Conservation (phyloP, 805 yeast species). For the Candida maris region DNA sequence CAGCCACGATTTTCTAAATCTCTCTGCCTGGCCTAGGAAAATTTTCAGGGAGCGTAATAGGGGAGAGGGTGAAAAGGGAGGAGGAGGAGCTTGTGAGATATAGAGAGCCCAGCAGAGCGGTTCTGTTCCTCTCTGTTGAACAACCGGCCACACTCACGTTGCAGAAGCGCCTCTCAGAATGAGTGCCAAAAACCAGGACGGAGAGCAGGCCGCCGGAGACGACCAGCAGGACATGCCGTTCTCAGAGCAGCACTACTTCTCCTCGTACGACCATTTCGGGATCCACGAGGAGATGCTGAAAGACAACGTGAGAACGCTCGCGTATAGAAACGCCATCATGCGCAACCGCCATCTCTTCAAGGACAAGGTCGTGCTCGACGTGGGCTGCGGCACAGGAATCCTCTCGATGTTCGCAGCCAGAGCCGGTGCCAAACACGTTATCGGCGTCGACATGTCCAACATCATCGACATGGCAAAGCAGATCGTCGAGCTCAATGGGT, state of each 20-base stretch:
- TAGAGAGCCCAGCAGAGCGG: no score
- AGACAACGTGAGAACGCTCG: slow-evolving; percentile 86
- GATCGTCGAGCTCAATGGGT: slow-evolving; percentile 80
- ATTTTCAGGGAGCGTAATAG: no score
- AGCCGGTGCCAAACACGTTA: slow-evolving; percentile 98
- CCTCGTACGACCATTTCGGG: slow-evolving; percentile 94
- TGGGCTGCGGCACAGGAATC: slow-evolving; percentile 99
- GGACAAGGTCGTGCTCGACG: slow-evolving; percentile 92
- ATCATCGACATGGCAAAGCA: slow-evolving; percentile 95
- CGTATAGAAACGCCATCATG: slow-evolving; percentile 88
- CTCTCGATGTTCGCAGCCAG: slow-evolving; percentile 96
- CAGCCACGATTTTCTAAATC: neutral
- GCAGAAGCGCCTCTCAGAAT: no score
- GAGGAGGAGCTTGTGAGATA: no score
- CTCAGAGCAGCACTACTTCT: slow-evolving; percentile 89
- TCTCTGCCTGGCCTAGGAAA: no score
- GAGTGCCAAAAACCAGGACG: no score
- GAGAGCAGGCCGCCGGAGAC: no score
- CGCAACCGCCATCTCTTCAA: slow-evolving; percentile 86
- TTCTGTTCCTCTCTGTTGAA: no score
- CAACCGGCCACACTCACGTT: no score
- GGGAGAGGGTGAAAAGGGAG: no score
- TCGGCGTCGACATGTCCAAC: slow-evolving; percentile 95
- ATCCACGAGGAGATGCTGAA: slow-evolving; percentile 99
- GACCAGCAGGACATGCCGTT: slow-evolving; percentile 47